Conservation (phyloP, 495 filamentous ascomycete species). For the Talaromyces nanjingensis region DNA sequence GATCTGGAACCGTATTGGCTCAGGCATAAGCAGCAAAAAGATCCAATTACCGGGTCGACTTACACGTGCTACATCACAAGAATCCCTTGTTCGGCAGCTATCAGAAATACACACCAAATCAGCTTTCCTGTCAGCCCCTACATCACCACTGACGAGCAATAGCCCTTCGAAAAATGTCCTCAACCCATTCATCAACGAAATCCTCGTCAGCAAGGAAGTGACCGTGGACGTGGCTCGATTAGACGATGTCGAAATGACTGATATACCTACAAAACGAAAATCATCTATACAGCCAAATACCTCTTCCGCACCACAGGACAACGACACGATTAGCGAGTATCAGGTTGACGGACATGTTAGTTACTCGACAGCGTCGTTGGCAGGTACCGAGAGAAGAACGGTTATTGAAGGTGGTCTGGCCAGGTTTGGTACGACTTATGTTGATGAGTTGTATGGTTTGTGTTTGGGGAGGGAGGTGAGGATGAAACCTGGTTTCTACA, state of each 20-base stretch:
- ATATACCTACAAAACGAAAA: neutral
- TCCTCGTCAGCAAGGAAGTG: slow-evolving; percentile 48
- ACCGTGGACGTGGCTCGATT: slow-evolving; percentile 41
- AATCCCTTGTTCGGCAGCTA: slow-evolving; percentile 18
- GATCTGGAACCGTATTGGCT: neutral
- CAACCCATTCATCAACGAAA: slow-evolving; percentile 33
- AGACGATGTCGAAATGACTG: slow-evolving; percentile 17
- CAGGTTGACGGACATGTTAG: neutral
- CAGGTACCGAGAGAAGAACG: slow-evolving; percentile 20
- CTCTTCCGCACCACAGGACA: neutral
- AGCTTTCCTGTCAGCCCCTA: neutral
- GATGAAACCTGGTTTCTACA: neutral
- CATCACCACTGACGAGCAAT: neutral
- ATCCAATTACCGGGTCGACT: neutral
- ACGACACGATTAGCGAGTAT: neutral
- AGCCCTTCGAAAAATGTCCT: neutral
- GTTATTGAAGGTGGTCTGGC: slow-evolving; percentile 27
- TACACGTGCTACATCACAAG: slow-evolving; percentile 18
- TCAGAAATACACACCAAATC: neutral
- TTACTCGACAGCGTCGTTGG: slow-evolving; percentile 13
- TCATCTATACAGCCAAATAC: neutral
- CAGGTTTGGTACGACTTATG: slow-evolving; percentile 24
- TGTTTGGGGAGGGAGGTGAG: slow-evolving; percentile 14
- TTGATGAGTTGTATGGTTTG: slow-evolving; percentile 39
- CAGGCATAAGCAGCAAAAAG: neutral